Percentiles rank a stretch among this genome's conserved stretches.
Conservation (phyloP, 139 green algal genomes). For the Ulvella scutata region DNA sequence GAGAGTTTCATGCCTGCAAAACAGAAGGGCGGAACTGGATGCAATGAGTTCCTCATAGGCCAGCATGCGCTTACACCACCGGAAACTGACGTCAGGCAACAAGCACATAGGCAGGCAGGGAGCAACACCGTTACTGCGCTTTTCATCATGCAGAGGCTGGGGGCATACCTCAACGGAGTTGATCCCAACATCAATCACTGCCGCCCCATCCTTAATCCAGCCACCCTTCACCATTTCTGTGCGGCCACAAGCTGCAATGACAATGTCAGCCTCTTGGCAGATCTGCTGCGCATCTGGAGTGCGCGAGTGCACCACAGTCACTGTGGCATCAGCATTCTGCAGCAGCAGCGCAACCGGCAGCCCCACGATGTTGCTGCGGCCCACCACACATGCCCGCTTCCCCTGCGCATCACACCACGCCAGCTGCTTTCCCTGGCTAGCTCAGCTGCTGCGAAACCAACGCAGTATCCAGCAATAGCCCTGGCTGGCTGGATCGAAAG, state of each 20-base stretch:
- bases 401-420: conserved; percentile 22
- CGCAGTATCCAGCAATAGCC: conserved; percentile 45
- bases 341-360: conserved; percentile 87
- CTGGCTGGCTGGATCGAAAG: no score
- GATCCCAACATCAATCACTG: conserved; percentile 90
- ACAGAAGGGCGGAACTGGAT: background rate
- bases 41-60: background rate
- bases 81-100: no score
- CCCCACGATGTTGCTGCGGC: conserved; percentile 87
- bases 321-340: conserved; percentile 59
- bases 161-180: conserved; percentile 61
- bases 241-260: conserved; percentile 78
- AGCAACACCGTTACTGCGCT: no score
- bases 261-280: conserved; percentile 77
- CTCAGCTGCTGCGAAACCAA: conserved; percentile 28
- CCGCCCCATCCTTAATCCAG: conserved; percentile 87
- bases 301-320: conserved; percentile 68
- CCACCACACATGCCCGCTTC: conserved; percentile 66
- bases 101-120: no score
- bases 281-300: conserved; percentile 42
- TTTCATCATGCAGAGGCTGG: no score
- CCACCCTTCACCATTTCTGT: conserved; percentile 70
- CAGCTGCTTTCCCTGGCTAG: conserved; percentile 29
- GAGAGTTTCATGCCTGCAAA: background rate
- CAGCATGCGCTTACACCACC: background rate